These are phyloP conservation scores for Melaleuca quinquenervia DNA, from an alignment of 345 rosid species.

Conservation along the genomic window DNA sequence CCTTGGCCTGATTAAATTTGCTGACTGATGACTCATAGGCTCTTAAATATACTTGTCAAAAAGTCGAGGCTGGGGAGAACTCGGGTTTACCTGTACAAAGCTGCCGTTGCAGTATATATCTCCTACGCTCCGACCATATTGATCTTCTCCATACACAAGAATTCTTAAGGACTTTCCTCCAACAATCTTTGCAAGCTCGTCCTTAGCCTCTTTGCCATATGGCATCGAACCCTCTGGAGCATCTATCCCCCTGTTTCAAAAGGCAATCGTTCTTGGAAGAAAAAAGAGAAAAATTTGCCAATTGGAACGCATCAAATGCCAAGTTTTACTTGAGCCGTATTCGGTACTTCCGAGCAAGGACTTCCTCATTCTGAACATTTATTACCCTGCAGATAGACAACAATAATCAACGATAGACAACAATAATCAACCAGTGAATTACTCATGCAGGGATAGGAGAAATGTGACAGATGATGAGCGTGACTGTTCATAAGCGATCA, in stretches of 20 bases:
- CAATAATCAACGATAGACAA: not conserved
- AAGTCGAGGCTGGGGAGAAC: not conserved
- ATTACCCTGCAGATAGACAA: constrained; percentile 20
- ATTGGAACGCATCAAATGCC: not conserved
- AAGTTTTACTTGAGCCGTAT: constrained; percentile 44
- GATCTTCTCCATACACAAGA: constrained; percentile 57
- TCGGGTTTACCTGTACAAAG: constrained; percentile 38
- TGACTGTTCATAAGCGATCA: not conserved
- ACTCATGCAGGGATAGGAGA: not conserved
- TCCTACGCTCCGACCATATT: constrained; percentile 54
- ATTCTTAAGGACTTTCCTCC: constrained; percentile 56
- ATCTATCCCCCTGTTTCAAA: constrained; percentile 62
- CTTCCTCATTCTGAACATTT: constrained; percentile 33
- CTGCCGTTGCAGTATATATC: constrained; percentile 67
- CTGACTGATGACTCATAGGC: not conserved
- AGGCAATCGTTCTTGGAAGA: not conserved
- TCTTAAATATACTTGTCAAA: not conserved
- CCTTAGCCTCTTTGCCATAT: constrained; percentile 59
- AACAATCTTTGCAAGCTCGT: constrained; percentile 49
- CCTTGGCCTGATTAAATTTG: not conserved
- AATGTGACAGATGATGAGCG: not conserved
- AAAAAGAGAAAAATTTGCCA: not conserved
- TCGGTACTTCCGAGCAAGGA: constrained; percentile 68
- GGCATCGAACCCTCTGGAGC: constrained; percentile 80
- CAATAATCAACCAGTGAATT: not conserved